These are phyloP conservation scores for Thinopyrum elongatum DNA, from an alignment of 176 grass and related monocot species.

Conservation along the genomic window DNA sequence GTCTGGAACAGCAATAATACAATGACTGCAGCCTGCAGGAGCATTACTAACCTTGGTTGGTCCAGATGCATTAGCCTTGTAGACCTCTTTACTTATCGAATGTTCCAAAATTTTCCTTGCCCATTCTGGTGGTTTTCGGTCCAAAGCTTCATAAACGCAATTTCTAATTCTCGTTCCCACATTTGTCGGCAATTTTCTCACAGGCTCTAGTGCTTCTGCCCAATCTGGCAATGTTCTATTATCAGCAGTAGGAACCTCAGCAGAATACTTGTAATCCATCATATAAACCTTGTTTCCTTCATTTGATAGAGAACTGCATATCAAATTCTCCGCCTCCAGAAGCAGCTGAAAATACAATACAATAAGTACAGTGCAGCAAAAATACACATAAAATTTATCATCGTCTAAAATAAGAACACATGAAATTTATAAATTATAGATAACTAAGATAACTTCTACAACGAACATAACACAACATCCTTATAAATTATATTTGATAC, in stretches of 20 bases:
- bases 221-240: constrained; percentile 70
- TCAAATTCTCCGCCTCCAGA: constrained; percentile 79
- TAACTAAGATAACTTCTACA: background rate
- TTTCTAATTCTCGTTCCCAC: constrained; percentile 98
- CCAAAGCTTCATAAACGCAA: constrained; percentile 81
- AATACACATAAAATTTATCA: constrained; percentile 7
- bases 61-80: constrained; percentile 97
- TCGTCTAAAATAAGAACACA: constrained; percentile 4
- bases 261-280: constrained; percentile 68
- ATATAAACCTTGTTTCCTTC: constrained; percentile 60
- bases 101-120: constrained; percentile 87
- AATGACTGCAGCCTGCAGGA: background rate
- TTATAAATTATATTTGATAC: background rate
- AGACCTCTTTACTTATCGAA: constrained; percentile 95
- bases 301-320: constrained; percentile 50
- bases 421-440: background rate
- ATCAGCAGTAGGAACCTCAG: constrained; percentile 48
- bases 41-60: constrained; percentile 77
- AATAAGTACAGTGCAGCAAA: constrained; percentile 26
- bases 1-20: background rate
- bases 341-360: constrained; percentile 78
- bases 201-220: constrained; percentile 84
- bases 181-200: constrained; percentile 95
- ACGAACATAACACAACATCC: background rate
- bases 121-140: constrained; percentile 87